A percentile compares a stretch with the other conserved stretches of the same genome.
These are phyloP conservation scores for Fusarium transvaalense DNA, from an alignment of 2,329 filamentous ascomycete species.

Conservation along the genomic window DNA sequence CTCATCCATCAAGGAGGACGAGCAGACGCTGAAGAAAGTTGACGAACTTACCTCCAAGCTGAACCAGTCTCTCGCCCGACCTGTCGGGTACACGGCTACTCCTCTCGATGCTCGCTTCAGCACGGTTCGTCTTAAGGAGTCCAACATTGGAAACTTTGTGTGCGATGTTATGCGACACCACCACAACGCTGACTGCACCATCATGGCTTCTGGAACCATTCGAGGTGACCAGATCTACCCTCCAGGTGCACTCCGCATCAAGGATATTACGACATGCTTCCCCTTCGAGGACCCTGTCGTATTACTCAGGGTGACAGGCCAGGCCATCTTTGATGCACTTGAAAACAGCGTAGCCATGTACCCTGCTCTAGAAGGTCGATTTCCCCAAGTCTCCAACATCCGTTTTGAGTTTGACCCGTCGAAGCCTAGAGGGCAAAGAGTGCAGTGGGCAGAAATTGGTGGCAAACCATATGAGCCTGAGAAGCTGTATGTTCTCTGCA, in stretches of 20 bases:
- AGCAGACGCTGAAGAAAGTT: constrained; percentile 71
- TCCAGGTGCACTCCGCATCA: constrained; percentile 80
- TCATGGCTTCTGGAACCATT: constrained; percentile 89
- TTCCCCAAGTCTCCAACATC: constrained; percentile 90
- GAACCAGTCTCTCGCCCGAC: constrained; percentile 81
- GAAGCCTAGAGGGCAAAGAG: constrained; percentile 69
- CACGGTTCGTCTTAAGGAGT: constrained; percentile 81
- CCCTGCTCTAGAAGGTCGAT: constrained; percentile 85
- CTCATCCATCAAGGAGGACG: constrained; percentile 74
- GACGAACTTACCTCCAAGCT: constrained; percentile 78
- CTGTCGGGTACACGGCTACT: constrained; percentile 83
- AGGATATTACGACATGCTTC: constrained; percentile 89
- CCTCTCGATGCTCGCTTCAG: constrained; percentile 89
- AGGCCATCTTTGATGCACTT: constrained; percentile 80
- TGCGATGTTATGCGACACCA: constrained; percentile 91
- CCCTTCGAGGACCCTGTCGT: constrained; percentile 93
- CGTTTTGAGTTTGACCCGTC: constrained; percentile 77
- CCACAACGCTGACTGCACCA: constrained; percentile 81
- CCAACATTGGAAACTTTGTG: constrained; percentile 90
- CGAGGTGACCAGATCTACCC: constrained; percentile 90
- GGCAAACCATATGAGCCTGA: constrained; percentile 71
- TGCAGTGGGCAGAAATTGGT: constrained; percentile 72
- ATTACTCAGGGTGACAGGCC: constrained; percentile 77
- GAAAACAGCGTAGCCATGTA: constrained; percentile 87
- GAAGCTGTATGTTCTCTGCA: constrained; percentile 78